A percentile compares a stretch with the other conserved stretches of the same genome.
Evolutionary conservation across 352 stramenopile genomes (phyloP).

Genomic region (Pythium vanterpoolii): DNA sequence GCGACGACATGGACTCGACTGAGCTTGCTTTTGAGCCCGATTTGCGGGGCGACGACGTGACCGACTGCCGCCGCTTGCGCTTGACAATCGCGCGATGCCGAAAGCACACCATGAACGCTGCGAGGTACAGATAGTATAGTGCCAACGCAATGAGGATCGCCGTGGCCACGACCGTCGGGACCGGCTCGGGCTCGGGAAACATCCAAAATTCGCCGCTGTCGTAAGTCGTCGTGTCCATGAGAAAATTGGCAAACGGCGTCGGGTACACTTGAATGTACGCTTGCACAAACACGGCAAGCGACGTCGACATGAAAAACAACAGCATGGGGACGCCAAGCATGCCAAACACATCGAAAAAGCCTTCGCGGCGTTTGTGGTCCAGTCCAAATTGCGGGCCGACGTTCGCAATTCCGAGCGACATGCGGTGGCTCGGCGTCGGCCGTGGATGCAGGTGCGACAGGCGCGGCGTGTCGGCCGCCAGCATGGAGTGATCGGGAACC

Average conservation of each 20-base stretch:
- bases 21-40: not conserved
- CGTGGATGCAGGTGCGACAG: not conserved
- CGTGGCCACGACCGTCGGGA: conserved; percentile 29
- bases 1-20: not conserved
- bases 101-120: conserved; percentile 26
- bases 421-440: not conserved
- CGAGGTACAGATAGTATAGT: conserved; percentile 28
- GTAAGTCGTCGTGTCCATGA: conserved; percentile 37
- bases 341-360: conserved; percentile 46
- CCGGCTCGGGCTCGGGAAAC: conserved; percentile 28
- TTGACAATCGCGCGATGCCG: conserved; percentile 1
- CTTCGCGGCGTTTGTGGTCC: conserved; percentile 17
- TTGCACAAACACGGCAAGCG: conserved; percentile 31
- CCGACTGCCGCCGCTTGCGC: not conserved
- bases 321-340: conserved; percentile 39
- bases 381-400: conserved; percentile 7
- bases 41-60: not conserved
- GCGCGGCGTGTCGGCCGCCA: no score
- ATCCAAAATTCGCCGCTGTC: conserved; percentile 52
- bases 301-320: conserved; percentile 30
- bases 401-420: not conserved
- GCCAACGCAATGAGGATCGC: conserved; percentile 31
- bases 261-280: conserved; percentile 43
- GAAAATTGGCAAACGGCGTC: conserved; percentile 30
- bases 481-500: no score